Conservation (phyloP, 345 rosid genomes). For the Eucalyptus pumila region DNA sequence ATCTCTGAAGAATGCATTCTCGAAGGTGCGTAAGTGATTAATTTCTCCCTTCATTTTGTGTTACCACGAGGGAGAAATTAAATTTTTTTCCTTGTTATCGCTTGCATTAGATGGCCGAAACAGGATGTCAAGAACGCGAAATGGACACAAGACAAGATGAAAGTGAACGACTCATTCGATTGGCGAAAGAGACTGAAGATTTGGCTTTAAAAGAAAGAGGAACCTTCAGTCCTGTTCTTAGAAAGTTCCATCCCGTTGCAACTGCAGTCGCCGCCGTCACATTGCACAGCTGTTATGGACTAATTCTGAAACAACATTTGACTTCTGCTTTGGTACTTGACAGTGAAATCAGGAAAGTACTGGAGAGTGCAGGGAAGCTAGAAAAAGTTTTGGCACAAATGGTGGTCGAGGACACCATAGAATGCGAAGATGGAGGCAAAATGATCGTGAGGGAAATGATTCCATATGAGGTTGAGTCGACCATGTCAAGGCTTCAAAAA, state of each 20-base stretch:
- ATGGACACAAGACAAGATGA: conserved; percentile 39
- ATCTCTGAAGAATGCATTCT: conserved; percentile 60
- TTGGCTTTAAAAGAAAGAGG: conserved; percentile 70
- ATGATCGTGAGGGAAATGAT: conserved; percentile 67
- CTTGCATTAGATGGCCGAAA: conserved; percentile 37
- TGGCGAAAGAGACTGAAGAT: conserved; percentile 73
- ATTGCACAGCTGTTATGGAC: conserved; percentile 67
- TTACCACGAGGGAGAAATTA: not conserved
- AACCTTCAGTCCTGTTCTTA: conserved; percentile 64
- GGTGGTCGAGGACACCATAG: conserved; percentile 81
- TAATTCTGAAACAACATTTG: conserved; percentile 60
- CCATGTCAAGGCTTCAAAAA: conserved; percentile 34
- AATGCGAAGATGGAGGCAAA: conserved; percentile 82
- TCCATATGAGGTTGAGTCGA: conserved; percentile 77
- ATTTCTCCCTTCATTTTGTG: not conserved
- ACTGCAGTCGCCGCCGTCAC: conserved; percentile 60
- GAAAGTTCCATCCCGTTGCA: conserved; percentile 58
- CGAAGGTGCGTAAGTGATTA: conserved; percentile 24
- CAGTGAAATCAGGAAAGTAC: conserved; percentile 45
- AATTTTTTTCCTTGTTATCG: not conserved
- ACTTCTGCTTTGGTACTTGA: conserved; percentile 27
- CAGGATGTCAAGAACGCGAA: conserved; percentile 19
- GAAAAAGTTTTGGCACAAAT: conserved; percentile 78
- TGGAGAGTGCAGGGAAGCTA: conserved; percentile 71
- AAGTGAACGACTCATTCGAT: conserved; percentile 33